Evolutionary conservation across 2,329 filamentous ascomycete genomes (phyloP), one percentile per base, ranked within the genome.

Genomic region (Fusarium xylarioides): DNA sequence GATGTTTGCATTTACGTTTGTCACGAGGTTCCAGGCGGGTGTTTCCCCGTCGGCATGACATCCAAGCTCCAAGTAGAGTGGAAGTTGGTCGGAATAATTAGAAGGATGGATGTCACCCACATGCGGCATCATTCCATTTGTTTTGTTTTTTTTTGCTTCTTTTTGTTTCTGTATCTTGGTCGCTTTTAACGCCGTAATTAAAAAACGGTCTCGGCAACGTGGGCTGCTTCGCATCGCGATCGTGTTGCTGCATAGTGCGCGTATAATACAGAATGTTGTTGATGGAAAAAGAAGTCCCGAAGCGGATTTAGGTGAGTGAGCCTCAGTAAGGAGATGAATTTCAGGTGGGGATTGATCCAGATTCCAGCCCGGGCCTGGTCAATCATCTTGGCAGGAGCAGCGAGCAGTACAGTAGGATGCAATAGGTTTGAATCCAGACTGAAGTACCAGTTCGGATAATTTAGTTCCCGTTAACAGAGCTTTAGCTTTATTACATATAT

Each of bases 281-380:
- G 71, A 68, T 71, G 71, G 67, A 71, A 74, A 74, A 71, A 73
- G 54, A 60, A 49, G 52, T 16, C 63, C 54, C 52, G 62, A 50
- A 44, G 47, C 55, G 53, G n/a, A 42, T 21, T 44, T 53, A 52
- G 52, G 35, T 54, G 44, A 57, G 40, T 28, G 60, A 63, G 35
- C 67, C 60, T 66, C 44, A 50, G 46, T 34, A 37, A 52, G 46
- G 43, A 38, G 52, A 58, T 35, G 30, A 35, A 58, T 50, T 47
- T 58, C 55, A 58, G 55, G 55, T 58, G 23, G 55, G 26, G 42
- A 40, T 26, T 46, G 38, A 44, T 32, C n/a, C 30, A 34, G 28
- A 43, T 32, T 23, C 49, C n/a, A 19, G n/a, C 49, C n/a, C 10
- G 32, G 34, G 42, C 42, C 43, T 47, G 44, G 19, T 47, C 34